Conservation (phyloP, 345 rosid genomes). For the Citrus sp. region DNA sequence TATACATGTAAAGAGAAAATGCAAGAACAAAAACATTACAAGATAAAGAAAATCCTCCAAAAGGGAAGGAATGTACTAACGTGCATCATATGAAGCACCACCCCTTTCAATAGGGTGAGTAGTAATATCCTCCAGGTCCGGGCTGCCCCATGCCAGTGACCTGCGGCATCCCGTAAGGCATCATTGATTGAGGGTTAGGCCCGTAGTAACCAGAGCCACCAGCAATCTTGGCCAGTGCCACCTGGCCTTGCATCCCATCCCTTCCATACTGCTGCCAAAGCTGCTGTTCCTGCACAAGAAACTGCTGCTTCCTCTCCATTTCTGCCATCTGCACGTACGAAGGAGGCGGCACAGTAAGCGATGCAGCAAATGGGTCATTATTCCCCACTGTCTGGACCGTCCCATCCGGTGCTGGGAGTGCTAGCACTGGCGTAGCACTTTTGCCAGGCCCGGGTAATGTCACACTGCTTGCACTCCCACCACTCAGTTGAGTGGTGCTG, state of each 20-base stretch:
- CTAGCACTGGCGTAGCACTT: slow-evolving; percentile 49
- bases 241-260: slow-evolving; percentile 77
- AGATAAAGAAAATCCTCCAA: neutral
- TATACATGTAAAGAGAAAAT: neutral
- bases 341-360: slow-evolving; percentile 60
- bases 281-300: slow-evolving; percentile 64
- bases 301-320: slow-evolving; percentile 71
- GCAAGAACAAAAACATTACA: neutral
- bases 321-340: slow-evolving; percentile 78
- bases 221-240: slow-evolving; percentile 44
- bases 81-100: neutral
- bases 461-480: slow-evolving; percentile 87
- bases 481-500: slow-evolving; percentile 55
- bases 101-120: slow-evolving; percentile 32
- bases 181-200: slow-evolving; percentile 28
- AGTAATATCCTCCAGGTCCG: slow-evolving; percentile 39
- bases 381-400: slow-evolving; percentile 48
- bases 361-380: slow-evolving; percentile 74
- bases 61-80: neutral
- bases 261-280: slow-evolving; percentile 64
- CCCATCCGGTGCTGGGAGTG: slow-evolving; percentile 82
- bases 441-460: slow-evolving; percentile 56
- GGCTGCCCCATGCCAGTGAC: slow-evolving; percentile 41
- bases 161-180: slow-evolving; percentile 69
- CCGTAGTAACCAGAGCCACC: slow-evolving; percentile 35